These are phyloP conservation scores for Tephrocybe sp. DNA, from an alignment of 768 basidiomycete genomes.

Conservation along the genomic window DNA sequence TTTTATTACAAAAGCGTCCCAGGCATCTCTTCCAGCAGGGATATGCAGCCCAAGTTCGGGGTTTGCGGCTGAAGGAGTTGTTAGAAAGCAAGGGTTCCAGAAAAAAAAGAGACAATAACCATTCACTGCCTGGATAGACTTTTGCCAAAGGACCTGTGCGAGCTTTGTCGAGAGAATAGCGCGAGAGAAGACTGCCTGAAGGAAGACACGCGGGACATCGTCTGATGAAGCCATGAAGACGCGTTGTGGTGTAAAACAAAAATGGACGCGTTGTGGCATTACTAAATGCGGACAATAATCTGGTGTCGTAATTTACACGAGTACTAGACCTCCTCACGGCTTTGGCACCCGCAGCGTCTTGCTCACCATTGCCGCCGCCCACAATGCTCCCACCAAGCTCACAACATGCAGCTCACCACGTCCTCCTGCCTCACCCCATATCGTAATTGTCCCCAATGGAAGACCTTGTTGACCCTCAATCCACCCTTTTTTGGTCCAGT, in stretches of 20 bases:
- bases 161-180: slow-evolving; percentile 63
- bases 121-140: slow-evolving; percentile 65
- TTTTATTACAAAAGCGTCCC: slow-evolving; percentile 56
- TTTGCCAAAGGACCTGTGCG: slow-evolving; percentile 63
- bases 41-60: slow-evolving; percentile 45
- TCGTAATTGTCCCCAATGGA: slow-evolving; percentile 67
- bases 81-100: slow-evolving; percentile 7
- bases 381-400: slow-evolving; percentile 72
- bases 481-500: slow-evolving; percentile 84
- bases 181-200: slow-evolving; percentile 76
- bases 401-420: slow-evolving; percentile 84
- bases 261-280: slow-evolving; percentile 8
- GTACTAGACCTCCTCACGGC: slow-evolving; percentile 31
- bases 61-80: slow-evolving; percentile 44
- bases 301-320: slow-evolving; percentile 12
- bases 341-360: slow-evolving; percentile 92
- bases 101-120: slow-evolving; percentile 36
- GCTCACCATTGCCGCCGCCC: slow-evolving; percentile 98
- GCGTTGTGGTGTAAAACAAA: slow-evolving; percentile 16
- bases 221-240: slow-evolving; percentile 42
- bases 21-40: slow-evolving; percentile 41
- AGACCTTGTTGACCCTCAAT: slow-evolving; percentile 74
- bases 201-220: slow-evolving; percentile 74
- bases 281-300: slow-evolving; percentile 3
- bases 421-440: slow-evolving; percentile 71